Evolutionary conservation across 495 filamentous ascomycete genomes (phyloP).

Genomic region (Talaromyces borbonicus): DNA sequence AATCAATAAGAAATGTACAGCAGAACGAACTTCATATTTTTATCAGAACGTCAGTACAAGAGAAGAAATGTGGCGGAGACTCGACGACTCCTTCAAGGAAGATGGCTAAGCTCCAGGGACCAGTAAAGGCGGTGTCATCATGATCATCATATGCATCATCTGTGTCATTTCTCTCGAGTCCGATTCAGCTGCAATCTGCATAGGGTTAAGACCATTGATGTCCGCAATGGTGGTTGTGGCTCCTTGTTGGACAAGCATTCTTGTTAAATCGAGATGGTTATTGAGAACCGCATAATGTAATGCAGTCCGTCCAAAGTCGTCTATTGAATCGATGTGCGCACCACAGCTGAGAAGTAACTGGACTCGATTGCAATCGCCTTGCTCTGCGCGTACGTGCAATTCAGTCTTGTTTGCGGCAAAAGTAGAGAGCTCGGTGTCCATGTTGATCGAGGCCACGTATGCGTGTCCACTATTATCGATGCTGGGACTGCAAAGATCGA

Average conservation of each 20-base stretch:
- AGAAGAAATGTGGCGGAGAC: no score
- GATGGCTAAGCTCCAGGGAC: not conserved
- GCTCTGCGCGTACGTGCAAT: slow-evolving; percentile 1
- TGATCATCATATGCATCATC: slow-evolving; percentile 15
- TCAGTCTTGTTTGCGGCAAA: not conserved
- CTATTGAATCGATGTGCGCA: not conserved
- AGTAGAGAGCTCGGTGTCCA: not conserved
- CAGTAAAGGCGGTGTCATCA: slow-evolving; percentile 10
- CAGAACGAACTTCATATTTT: not conserved
- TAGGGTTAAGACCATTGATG: not conserved
- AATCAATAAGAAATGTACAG: not conserved
- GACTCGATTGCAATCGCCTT: not conserved
- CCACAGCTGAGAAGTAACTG: not conserved
- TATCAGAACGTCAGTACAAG: no score
- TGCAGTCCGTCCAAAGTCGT: slow-evolving; percentile 1
- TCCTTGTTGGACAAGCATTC: not conserved
- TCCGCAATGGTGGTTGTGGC: not conserved
- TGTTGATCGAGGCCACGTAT: not conserved
- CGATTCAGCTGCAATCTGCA: not conserved
- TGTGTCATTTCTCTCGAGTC: not conserved
- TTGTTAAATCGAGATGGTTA: not conserved
- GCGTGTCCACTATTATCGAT: not conserved
- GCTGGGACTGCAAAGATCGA: not conserved
- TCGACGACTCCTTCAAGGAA: no score
- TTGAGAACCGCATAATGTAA: slow-evolving; percentile 2